Percentiles rank a stretch among this genome's conserved stretches.
Conservation (phyloP, 208 protist species). For the Porcisia deanei region DNA sequence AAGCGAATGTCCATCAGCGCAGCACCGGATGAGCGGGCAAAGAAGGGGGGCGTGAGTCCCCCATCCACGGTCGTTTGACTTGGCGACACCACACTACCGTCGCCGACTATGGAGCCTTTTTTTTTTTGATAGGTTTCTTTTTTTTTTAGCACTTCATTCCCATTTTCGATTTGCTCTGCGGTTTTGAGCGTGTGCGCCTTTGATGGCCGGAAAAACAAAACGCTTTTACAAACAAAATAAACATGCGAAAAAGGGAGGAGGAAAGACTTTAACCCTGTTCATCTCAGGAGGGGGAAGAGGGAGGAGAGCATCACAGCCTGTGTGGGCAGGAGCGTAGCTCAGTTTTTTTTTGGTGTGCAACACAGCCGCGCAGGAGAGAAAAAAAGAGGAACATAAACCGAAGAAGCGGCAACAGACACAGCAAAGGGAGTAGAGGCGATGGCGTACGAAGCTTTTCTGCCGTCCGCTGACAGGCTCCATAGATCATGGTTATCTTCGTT, state of each 20-base stretch:
- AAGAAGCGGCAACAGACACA: not conserved
- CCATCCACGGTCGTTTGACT: not conserved
- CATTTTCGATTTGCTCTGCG: not conserved
- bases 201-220: not conserved
- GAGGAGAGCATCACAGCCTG: not conserved
- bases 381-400: not conserved
- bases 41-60: not conserved
- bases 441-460: not conserved
- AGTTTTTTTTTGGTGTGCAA: not conserved
- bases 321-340: not conserved
- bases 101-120: not conserved
- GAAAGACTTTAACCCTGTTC: not conserved
- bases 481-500: not conserved
- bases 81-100: not conserved
- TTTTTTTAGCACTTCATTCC: not conserved
- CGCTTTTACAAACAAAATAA: not conserved
- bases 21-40: no score
- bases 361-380: not conserved
- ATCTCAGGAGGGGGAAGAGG: not conserved
- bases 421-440: no score
- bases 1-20: not conserved
- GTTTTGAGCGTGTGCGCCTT: not conserved
- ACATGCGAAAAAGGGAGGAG: no score
- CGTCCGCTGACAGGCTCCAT: not conserved
- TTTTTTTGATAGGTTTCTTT: not conserved